phyloP scores from a whole-genome alignment of 192 early-diverging fungal genomes.

The Coemansia sp. region DNA sequence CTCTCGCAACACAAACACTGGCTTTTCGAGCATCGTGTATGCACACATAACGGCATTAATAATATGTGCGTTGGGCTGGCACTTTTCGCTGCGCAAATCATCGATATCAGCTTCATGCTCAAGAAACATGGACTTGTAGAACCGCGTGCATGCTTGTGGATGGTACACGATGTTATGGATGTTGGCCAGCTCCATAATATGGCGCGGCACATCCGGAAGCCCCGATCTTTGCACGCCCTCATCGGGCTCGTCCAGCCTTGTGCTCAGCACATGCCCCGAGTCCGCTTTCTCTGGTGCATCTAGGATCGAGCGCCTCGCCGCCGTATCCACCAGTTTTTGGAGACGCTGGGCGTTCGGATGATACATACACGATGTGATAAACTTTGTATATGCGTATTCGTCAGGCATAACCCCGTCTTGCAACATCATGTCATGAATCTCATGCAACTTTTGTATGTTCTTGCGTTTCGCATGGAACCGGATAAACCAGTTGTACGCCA shows the following conservation, averaged over 20 bases:
- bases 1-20: slow-evolving; percentile 34
- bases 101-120: slow-evolving; percentile 16
- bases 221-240: slow-evolving; percentile 12
- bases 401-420: slow-evolving; percentile 41
- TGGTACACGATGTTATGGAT: slow-evolving; percentile 20
- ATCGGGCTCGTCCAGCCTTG: not conserved
- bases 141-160: slow-evolving; percentile 41
- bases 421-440: slow-evolving; percentile 44
- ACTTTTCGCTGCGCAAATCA: slow-evolving; percentile 14
- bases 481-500: slow-evolving; percentile 39
- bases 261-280: not conserved
- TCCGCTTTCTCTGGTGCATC: not conserved
- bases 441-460: slow-evolving; percentile 32
- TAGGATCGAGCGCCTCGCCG: not conserved
- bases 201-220: slow-evolving; percentile 19
- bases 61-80: slow-evolving; percentile 34
- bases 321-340: slow-evolving; percentile 12
- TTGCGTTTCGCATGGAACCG: slow-evolving; percentile 52
- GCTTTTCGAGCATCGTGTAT: slow-evolving; percentile 29
- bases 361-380: slow-evolving; percentile 53
- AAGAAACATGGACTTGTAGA: slow-evolving; percentile 41
- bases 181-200: slow-evolving; percentile 5
- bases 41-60: slow-evolving; percentile 49
- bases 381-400: slow-evolving; percentile 45
- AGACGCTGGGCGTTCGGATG: slow-evolving; percentile 29